Evolutionary conservation across 2,329 filamentous ascomycete species (phyloP).

Genomic region (Phialocephala subalpina): DNA sequence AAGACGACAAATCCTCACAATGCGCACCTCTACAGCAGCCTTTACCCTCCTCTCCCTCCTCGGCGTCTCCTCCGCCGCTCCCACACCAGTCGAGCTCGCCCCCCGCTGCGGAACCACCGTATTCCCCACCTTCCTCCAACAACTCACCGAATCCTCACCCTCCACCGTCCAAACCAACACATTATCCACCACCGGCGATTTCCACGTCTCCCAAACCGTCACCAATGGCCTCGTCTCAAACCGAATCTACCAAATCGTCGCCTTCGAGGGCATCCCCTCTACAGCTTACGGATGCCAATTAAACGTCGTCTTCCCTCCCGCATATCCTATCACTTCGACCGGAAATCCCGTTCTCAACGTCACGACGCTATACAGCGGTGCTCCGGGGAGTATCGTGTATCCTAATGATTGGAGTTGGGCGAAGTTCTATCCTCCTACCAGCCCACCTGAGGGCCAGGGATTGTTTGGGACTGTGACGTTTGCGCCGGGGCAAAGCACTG

Average conservation of each 20-base stretch:
- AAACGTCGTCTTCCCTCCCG: slow-evolving; percentile 25
- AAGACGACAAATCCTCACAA: slow-evolving; percentile 8
- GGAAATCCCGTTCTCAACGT: slow-evolving; percentile 29
- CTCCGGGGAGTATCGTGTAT: slow-evolving; percentile 14
- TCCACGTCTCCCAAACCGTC: slow-evolving; percentile 26
- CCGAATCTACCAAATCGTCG: slow-evolving; percentile 29
- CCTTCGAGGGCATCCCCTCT: slow-evolving; percentile 29
- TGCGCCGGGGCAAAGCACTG: slow-evolving; percentile 11
- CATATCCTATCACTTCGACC: slow-evolving; percentile 23
- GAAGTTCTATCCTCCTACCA: slow-evolving; percentile 19
- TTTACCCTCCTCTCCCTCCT: slow-evolving; percentile 25
- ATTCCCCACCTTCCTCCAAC: slow-evolving; percentile 30
- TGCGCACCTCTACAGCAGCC: slow-evolving; percentile 19
- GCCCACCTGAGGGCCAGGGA: slow-evolving; percentile 45
- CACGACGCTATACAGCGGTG: slow-evolving; percentile 23
- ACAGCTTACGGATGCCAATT: slow-evolving; percentile 31
- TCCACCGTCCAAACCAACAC: slow-evolving; percentile 17
- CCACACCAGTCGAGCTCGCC: slow-evolving; percentile 31
- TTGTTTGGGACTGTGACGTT: slow-evolving; percentile 46
- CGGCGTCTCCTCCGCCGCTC: slow-evolving; percentile 21
- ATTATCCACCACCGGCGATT: slow-evolving; percentile 12
- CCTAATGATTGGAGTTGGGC: slow-evolving; percentile 25
- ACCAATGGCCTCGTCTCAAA: slow-evolving; percentile 15
- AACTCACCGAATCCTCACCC: slow-evolving; percentile 26
- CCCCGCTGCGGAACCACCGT: slow-evolving; percentile 32